These are phyloP conservation scores for Acanthamoeba culbertsoni DNA, from an alignment of 208 protist genomes.

Conservation along the genomic window DNA sequence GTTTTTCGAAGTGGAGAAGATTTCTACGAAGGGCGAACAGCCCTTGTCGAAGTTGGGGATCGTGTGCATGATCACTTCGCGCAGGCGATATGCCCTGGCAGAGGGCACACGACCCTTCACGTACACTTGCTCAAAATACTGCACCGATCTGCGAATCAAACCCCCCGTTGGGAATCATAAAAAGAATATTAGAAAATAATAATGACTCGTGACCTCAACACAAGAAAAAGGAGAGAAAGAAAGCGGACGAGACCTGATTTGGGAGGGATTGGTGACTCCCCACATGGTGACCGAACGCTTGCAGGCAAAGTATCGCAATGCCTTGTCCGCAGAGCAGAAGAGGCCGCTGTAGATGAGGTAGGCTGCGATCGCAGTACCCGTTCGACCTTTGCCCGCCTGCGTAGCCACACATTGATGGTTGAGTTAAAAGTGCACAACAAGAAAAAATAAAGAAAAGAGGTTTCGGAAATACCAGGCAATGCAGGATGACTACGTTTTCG, in stretches of 20 bases:
- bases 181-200: not conserved
- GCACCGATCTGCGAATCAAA: not conserved
- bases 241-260: not conserved
- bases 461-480: constrained; percentile 58
- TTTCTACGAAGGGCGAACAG: constrained; percentile 47
- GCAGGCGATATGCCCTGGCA: not conserved
- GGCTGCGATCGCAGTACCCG: constrained; percentile 68
- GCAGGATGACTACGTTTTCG: constrained; percentile 67
- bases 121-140: constrained; percentile 58
- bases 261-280: constrained; percentile 62
- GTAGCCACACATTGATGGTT: not conserved
- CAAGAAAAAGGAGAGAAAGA: not conserved
- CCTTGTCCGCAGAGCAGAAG: constrained; percentile 51
- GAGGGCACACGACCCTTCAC: not conserved
- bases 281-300: constrained; percentile 47
- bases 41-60: constrained; percentile 62
- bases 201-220: not conserved
- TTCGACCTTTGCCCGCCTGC: constrained; percentile 73
- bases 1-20: constrained; percentile 23
- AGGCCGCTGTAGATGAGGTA: constrained; percentile 69
- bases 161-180: not conserved
- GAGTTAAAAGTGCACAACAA: not conserved
- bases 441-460: not conserved
- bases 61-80: constrained; percentile 61
- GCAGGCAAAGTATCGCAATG: constrained; percentile 54